Conservation (phyloP, 371 early-diverging fungal genomes). For the Amoeboradix gromovi region DNA sequence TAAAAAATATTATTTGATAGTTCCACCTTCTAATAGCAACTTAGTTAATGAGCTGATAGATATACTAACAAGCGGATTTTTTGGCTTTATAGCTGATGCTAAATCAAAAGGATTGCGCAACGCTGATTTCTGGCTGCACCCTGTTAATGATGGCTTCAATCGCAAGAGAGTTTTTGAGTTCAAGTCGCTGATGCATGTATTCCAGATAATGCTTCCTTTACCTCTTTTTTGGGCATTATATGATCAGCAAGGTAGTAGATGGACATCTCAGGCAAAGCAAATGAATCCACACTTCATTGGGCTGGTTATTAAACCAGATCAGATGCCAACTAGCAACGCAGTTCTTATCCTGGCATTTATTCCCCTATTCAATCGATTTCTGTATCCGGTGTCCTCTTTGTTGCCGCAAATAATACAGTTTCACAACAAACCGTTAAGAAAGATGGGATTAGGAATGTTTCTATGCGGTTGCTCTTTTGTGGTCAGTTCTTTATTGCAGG, state of each 20-base stretch:
- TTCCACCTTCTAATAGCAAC: constrained; percentile 1
- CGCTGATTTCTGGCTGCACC: not conserved
- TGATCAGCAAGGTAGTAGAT: constrained; percentile 16
- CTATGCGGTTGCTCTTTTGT: constrained; percentile 12
- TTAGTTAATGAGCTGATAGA: not conserved
- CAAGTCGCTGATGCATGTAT: constrained; percentile 1
- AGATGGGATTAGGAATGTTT: constrained; percentile 10
- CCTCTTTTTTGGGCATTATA: constrained; percentile 15
- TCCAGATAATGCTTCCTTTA: constrained; percentile 7
- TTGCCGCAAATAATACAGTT: constrained; percentile 7
- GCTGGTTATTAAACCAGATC: constrained; percentile 6
- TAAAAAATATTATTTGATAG: constrained; percentile 2
- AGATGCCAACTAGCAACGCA: constrained; percentile 16
- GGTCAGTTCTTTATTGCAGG: constrained; percentile 12
- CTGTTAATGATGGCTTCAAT: not conserved
- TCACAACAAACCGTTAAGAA: constrained; percentile 3
- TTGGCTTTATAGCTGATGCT: not conserved
- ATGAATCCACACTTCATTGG: constrained; percentile 7
- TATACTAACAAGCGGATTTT: not conserved
- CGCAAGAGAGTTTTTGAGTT: not conserved
- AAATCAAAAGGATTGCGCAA: not conserved
- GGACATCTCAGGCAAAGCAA: constrained; percentile 14
- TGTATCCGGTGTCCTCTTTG: constrained; percentile 15
- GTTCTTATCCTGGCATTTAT: constrained; percentile 22
- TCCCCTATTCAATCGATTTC: constrained; percentile 18